Evolutionary conservation across 805 yeast species (phyloP), one percentile per base, ranked within the genome.

Genomic region (Middelhovenomyces tepae): DNA sequence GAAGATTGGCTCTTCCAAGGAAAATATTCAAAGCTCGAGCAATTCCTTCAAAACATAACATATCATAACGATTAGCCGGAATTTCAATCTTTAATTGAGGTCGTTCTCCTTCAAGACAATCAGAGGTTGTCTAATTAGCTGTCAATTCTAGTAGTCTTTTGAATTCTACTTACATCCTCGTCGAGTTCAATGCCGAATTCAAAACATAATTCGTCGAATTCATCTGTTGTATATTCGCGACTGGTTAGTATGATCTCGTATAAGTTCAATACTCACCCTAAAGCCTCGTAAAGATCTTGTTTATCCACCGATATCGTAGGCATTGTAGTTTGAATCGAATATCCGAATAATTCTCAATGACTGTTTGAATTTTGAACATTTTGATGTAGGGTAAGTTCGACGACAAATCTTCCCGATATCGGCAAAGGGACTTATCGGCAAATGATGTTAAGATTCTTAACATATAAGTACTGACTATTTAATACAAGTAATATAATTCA

Each of bases 41-140:
- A 59, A 91, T 86, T 54, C 99, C 99, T 63, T 91, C 99, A 48
- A 86, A 81, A 67, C 98, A 93, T 45, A 91, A 75, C 87, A 91
- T 76, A 59, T 91, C 99, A 55, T 91, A 93, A 22, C 99, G 81
- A 65, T 91, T 91, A 42, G 99, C 99, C 38, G 95, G 96, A 44
- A 93, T 78, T 60, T 91, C 99, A 52, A 91, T 85, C 64, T 91
- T 91, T 51, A 84, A 71, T 61, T 89, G 93, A n/a, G 99, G 96
- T 59, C 95, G 78, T 60, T 84, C 94, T 54, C 89, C 97, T 59
- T 80, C 93, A 54, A 87, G 95, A 50, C 48, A 53, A 30, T 72
- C 77, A 22, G 80, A 84, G 27, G 94, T 82, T 54, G 94, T 85
- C 29, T 26, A 26, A 13, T 9, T 16, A n/a, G n/a, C n/a, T n/a